Evolutionary conservation across 2,329 filamentous ascomycete genomes (phyloP), one percentile per base, ranked within the genome.

Genomic region (Calonectria pteridis): DNA sequence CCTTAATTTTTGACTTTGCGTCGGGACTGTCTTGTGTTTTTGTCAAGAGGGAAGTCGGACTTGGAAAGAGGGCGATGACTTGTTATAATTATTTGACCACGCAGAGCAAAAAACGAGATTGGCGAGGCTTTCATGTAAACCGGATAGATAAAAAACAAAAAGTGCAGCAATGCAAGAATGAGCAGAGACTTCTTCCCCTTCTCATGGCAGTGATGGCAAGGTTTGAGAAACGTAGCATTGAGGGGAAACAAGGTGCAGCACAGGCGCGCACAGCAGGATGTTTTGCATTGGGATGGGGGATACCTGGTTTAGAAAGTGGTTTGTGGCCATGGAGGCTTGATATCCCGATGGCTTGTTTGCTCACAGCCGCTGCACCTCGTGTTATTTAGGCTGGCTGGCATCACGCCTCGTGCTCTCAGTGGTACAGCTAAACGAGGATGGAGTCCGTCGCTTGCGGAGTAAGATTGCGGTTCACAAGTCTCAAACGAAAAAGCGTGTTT

Each of bases 401-500:
- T 46, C n/a, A 23, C 18, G 50, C 51, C 69, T 55, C 58, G 23
- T 51, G 53, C 31, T 51, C 29, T 43, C 29, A 50, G 71, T 73
- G 71, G 59, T 51, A 73, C 66, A 66, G n/a, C 40, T 55, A 70
- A 13, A 70, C 46, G 35, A 53, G 59, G 13, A 50, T 64, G 59
- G 49, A 40, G 49, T 50, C 66, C 43, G 66, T 73, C 71, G 71
- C 66, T 73, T 69, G 58, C 10, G 50, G 71, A 64, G 37, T 49
- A 58, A 66, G 66, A 73, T 69, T 73, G 59, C 31, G 71, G 63
- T 62, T 31, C 66, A 69, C 71, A 69, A 58, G 58, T 31, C 31
- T 65, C 59, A 59, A 51, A 46, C 18, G 6, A 43, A 43, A 5
- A 26, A 26, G 40, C 37, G 26, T 62, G 66, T 69, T 65, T 66